These are phyloP conservation scores for Hymenoscyphus linearis DNA, from an alignment of 2,329 filamentous ascomycete genomes.

Conservation along the genomic window DNA sequence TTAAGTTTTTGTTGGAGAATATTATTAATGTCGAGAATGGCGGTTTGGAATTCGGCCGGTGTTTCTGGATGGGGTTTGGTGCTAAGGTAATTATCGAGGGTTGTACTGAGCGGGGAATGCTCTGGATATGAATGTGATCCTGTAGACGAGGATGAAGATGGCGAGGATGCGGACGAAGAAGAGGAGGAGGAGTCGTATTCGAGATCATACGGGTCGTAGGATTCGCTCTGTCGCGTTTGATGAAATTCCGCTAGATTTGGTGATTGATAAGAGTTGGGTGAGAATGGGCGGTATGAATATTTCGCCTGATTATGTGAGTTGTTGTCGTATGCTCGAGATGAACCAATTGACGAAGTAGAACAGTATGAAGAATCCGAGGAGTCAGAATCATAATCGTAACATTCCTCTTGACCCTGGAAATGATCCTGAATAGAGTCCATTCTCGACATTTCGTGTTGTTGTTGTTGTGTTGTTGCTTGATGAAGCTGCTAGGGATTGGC, in stretches of 20 bases:
- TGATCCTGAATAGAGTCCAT: neutral
- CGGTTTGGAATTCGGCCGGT: neutral
- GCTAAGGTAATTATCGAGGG: neutral
- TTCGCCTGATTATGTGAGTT: neutral
- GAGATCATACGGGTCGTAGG: conserved; percentile 3
- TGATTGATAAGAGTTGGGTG: neutral
- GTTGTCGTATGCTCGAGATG: neutral
- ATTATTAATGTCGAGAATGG: neutral
- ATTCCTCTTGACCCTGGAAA: neutral
- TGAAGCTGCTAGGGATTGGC: neutral
- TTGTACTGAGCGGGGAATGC: neutral
- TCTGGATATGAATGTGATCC: neutral
- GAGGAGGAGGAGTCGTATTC: conserved; percentile 1
- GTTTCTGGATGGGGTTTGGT: neutral
- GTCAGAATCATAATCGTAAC: neutral
- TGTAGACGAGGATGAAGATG: neutral
- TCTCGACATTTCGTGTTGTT: neutral
- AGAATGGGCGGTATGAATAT: conserved; percentile 2
- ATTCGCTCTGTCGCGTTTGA: neutral
- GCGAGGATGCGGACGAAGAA: neutral
- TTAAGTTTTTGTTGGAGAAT: conserved; percentile 1
- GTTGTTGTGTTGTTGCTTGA: neutral
- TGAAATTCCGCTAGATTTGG: neutral
- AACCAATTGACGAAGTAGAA: neutral
- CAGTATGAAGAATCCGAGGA: conserved; percentile 1